Base-by-base conservation (phyloP, 495 filamentous ascomycete species). In the Lindgomyces ingoldianus region DNA sequence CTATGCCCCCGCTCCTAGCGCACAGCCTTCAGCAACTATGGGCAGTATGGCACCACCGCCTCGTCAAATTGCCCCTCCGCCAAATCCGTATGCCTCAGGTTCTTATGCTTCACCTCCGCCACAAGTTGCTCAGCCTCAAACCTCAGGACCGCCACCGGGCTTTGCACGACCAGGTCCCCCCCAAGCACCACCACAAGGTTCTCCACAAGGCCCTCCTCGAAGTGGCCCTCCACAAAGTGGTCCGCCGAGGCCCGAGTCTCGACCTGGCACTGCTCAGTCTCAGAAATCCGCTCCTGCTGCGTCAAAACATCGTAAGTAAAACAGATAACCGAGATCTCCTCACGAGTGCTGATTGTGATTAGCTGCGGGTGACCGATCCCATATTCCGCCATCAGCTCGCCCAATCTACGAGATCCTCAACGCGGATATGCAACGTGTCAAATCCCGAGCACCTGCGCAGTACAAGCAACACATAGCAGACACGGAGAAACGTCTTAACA, bases 391-490 rank as follows among this genome's bases (percentile, higher is more conserved):
- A 4, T 77, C 81, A 42, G 90, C 93, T 30, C 82, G 84, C 68
- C 86, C 87, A 55, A 79, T 98, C 67, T 91, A 86, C 48, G 89
- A 96, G 61, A 86, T 93, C 29, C 85, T 98, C 60, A 87, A 79
- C 50, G 80, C 80, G 44, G 93, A 97, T 62, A 92, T 98, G 84
- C 86, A 92, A 70, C 87, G 91, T 26, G 89, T 98, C 57, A 91
- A 93, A 61, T 72, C 84, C 50, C 85, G 87, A 54, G 95, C 95
- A 0, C 94, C 94, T 2, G 76, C 86, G 16, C 81, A 86, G 3
- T 97, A 93, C 80, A 87, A 89, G 70, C 80, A 84, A 22, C 91
- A 96, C 73, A 91, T 98, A 41, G 87, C 89, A 51, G 93, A 98
- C 73, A 94, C 91, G 3, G 91, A 96, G 72, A 95, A 95, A 75